Percentiles rank a stretch among this genome's conserved stretches.
Evolutionary conservation across 169 alveolate species (phyloP).

Genomic region (Perkinsus olseni): DNA sequence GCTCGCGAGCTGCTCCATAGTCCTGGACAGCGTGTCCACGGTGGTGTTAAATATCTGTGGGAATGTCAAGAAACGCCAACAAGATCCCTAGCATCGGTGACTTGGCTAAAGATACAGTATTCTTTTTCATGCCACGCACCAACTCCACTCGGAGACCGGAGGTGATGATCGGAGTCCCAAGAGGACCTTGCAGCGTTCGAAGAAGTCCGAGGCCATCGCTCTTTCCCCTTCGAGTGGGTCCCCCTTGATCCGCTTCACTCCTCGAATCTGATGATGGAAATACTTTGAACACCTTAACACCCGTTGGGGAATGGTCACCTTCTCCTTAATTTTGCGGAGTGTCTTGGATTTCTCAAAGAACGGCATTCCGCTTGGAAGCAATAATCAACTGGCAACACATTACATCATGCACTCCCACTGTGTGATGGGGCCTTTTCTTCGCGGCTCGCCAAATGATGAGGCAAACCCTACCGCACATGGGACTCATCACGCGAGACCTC

Average conservation of each 20-base stretch:
- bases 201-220: neutral
- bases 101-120: neutral
- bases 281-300: neutral
- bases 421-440: neutral
- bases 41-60: neutral
- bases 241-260: neutral
- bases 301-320: neutral
- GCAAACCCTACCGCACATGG: too few relatives aligned
- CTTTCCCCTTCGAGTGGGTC: neutral
- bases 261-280: neutral
- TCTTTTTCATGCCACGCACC: too few relatives aligned
- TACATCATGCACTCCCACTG: neutral
- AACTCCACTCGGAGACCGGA: too few relatives aligned
- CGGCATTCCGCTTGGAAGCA: neutral
- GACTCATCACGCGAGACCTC: too few relatives aligned
- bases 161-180: neutral
- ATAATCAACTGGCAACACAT: neutral
- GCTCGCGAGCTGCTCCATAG: neutral
- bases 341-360: neutral
- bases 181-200: neutral
- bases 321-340: neutral
- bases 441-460: too few relatives aligned
- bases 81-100: neutral
- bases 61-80: neutral
- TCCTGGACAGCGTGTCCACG: neutral